phyloP scores from a whole-genome alignment of 257 asterid genomes.

The Forsythia suspensa region DNA sequence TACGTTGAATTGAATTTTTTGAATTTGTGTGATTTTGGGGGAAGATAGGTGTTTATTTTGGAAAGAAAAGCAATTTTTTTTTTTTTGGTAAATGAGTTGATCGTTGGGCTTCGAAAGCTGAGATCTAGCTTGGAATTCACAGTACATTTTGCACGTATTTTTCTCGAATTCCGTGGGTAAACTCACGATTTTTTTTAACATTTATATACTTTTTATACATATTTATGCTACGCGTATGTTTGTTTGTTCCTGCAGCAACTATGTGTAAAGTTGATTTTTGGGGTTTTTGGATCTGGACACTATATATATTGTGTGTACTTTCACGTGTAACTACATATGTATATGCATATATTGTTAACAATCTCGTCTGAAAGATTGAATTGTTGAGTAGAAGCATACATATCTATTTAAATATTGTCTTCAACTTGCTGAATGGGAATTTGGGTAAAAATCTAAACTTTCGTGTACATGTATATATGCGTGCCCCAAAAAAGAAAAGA shows the following conservation, averaged over 20 bases:
- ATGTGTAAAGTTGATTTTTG: not conserved
- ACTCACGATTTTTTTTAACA: slow-evolving; percentile 9
- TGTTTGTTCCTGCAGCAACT: not conserved
- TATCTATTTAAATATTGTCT: no score
- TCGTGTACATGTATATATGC: not conserved
- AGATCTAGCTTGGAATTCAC: slow-evolving; percentile 32
- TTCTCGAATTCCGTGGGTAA: slow-evolving; percentile 17
- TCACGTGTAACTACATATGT: not conserved
- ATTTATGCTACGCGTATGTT: not conserved
- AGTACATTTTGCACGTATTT: slow-evolving; percentile 2
- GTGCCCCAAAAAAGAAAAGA: not conserved
- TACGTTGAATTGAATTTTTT: not conserved
- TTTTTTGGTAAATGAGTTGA: slow-evolving; percentile 7
- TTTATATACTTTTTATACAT: slow-evolving; percentile 5
- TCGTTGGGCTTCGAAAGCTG: slow-evolving; percentile 15
- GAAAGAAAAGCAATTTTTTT: not conserved
- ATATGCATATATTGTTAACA: no score
- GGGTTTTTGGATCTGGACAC: slow-evolving; percentile 3
- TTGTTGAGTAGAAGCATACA: no score
- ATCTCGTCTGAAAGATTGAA: no score
- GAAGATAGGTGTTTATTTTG: not conserved
- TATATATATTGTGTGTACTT: not conserved
- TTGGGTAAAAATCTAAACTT: no score
- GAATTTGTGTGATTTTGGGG: not conserved
- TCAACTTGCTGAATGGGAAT: no score